Base-by-base conservation (phyloP, 257 asterid genomes). In the Euphrasia confusa region DNA sequence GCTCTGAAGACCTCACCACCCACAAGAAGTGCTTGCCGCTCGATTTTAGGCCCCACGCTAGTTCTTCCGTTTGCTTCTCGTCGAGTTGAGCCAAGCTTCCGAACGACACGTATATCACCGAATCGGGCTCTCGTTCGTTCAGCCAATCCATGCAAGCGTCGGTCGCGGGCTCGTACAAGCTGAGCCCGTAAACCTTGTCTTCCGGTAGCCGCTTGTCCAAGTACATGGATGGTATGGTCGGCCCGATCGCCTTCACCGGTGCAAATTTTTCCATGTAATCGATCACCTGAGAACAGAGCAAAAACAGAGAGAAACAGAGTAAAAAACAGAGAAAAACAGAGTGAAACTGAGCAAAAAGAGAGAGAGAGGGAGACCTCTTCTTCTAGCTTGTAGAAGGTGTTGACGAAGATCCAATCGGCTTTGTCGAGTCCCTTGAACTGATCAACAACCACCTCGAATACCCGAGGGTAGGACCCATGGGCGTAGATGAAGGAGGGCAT, bases 221-320 rank as follows among this genome's bases (percentile, higher is more conserved):
- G 69, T 74, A 77, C 81, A 77, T 64, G 2, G 86, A 80, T 18
- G 81, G 83, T 52, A 80, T 39, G 1, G 79, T 58, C 2, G 83
- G 83, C 53, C 83, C 86, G n/a, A 80, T 77, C 6, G 83, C 65
- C 58, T 64, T 80, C 67, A 72, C 77, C 13, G 54, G 77, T 8
- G 56, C 11, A 1, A 13, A 24, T 58, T 70, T 75, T 3, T 74
- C 64, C 77, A 77, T 75, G 13, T 62, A 58, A 52, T 72, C 68
- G 40, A 72, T 74, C 48, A 80, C 74, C 85, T 80, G 54, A 7
- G n/a, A 28, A 28, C 32, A 28, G n/a, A n/a, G n/a, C n/a, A n/a
- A n/a, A n/a, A 21, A 21, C 24, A 21, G 24, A 21, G 24, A 21
- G 24, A 21, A 21, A 21, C 24, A 21, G 24, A 21, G 24, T 21